Evolutionary conservation across 306 rosid genomes (phyloP).

Genomic region (Dryas alaskensis): DNA sequence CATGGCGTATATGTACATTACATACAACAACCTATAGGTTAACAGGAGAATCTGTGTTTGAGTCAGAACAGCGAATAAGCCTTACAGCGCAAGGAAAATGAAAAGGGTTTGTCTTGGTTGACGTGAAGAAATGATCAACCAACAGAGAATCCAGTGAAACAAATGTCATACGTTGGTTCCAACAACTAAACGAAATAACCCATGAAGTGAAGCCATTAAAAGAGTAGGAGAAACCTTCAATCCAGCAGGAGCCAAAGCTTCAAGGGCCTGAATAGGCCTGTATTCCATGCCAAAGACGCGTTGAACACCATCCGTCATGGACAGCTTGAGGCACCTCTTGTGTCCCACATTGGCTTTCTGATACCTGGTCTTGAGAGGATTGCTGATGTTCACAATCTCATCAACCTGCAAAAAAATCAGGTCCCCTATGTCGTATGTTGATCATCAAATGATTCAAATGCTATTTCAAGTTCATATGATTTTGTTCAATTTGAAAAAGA

Average conservation of each 20-base stretch:
- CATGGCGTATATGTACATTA: constrained; percentile 72
- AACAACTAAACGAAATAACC: neutral
- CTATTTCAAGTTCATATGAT: neutral
- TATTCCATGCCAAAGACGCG: constrained; percentile 87
- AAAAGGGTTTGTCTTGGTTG: constrained; percentile 2
- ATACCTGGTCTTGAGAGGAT: constrained; percentile 67
- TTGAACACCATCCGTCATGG: constrained; percentile 87
- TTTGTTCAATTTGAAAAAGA: neutral
- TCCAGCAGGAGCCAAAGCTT: constrained; percentile 77
- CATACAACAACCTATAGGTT: constrained; percentile 62
- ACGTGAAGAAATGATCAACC: too few species aligned
- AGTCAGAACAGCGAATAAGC: constrained; percentile 17
- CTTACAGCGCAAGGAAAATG: neutral
- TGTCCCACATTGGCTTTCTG: constrained; percentile 55
- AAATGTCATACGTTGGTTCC: neutral
- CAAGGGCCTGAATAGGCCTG: constrained; percentile 75
- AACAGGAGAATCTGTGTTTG: constrained; percentile 29
- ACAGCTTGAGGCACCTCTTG: constrained; percentile 83
- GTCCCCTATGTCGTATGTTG: neutral
- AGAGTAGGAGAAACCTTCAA: constrained; percentile 56
- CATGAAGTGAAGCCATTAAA: constrained; percentile 3
- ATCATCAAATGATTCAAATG: neutral
- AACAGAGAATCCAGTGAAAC: neutral
- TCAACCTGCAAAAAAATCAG: constrained; percentile 55
- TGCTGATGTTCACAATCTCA: constrained; percentile 66